Evolutionary conservation across 1,139 yeast genomes (phyloP), one percentile per base, ranked within the genome.

Genomic region (Taphrina populina): DNA sequence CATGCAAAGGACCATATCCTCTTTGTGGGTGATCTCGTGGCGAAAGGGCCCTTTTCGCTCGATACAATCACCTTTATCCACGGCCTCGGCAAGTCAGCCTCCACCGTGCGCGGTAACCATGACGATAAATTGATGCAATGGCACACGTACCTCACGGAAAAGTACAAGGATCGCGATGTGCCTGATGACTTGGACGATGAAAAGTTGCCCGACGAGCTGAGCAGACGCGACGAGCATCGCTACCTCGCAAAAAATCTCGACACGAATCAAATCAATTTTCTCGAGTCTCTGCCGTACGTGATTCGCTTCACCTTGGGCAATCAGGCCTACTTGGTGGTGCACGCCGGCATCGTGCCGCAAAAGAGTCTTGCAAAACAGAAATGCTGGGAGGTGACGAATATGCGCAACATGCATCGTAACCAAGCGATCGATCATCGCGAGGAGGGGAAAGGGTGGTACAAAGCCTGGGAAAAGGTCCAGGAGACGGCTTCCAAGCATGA

Each of bases 71-170:
- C 88, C 58, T 83, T 71, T 63, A 82, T 49, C 15, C 46, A 37
- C 44, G 46, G 87, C 40, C 76, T 82, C 44, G 66, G 68, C 26
- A 60, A 69, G 17, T 70, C 77, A 3, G 76, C 85, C 15, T 80
- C 79, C 51, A 88, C 95, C 67, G 80, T 90, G 2, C 71, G 94
- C 61, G 97, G 97, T 0, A 90, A 90, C 71, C 96, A 90, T 68
- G 97, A 90, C 67, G 76, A 82, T 63, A 80, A 79, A 61, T 76
- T 83, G 15, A 65, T 85, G 61, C 75, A 78, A 56, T 70, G 81
- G 64, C 85, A 85, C 64, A 79, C 84, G 1, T 49, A 49, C 23
- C 54, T 49, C 27, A 37, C 39, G 4, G 32, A 29, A 13, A 40
- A 33, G 11, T 5, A 29, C 13, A 27, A 27, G 21, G n/a, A n/a